Conservation (phyloP, 352 stramenopile species). For the Thalassiosira mediterranea region DNA sequence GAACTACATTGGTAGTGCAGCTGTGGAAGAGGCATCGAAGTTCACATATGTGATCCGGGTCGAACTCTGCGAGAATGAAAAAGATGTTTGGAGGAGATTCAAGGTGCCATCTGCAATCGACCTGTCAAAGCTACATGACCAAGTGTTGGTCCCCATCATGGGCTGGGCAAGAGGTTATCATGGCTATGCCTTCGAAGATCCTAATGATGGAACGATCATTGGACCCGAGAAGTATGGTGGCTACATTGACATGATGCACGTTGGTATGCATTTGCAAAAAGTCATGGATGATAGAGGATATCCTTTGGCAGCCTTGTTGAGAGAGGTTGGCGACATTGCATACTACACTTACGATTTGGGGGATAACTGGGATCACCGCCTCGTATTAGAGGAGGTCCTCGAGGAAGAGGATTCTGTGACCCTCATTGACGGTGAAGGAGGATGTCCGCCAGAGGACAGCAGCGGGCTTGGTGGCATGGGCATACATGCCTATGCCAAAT, state of each 20-base stretch:
- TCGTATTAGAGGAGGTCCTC: constrained; percentile 19
- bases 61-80: constrained; percentile 13
- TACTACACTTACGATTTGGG: constrained; percentile 23
- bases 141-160: constrained; percentile 20
- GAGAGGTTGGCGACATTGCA: constrained; percentile 6
- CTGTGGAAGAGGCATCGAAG: background rate
- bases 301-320: constrained; percentile 9
- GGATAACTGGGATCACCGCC: constrained; percentile 7
- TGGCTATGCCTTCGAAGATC: constrained; percentile 20
- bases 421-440: constrained; percentile 11
- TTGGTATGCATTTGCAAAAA: background rate
- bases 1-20: constrained; percentile 4
- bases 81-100: constrained; percentile 18
- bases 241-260: constrained; percentile 12
- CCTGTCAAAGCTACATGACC: constrained; percentile 15
- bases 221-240: constrained; percentile 2
- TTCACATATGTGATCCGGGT: constrained; percentile 17
- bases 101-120: constrained; percentile 9
- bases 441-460: constrained; percentile 8
- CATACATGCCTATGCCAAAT: background rate
- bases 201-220: constrained; percentile 1
- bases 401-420: constrained; percentile 14
- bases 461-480: constrained; percentile 13
- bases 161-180: constrained; percentile 8
- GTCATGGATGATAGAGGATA: constrained; percentile 13